phyloP scores from a whole-genome alignment of 257 asterid genomes.

The Salvia miltiorrhiza region DNA sequence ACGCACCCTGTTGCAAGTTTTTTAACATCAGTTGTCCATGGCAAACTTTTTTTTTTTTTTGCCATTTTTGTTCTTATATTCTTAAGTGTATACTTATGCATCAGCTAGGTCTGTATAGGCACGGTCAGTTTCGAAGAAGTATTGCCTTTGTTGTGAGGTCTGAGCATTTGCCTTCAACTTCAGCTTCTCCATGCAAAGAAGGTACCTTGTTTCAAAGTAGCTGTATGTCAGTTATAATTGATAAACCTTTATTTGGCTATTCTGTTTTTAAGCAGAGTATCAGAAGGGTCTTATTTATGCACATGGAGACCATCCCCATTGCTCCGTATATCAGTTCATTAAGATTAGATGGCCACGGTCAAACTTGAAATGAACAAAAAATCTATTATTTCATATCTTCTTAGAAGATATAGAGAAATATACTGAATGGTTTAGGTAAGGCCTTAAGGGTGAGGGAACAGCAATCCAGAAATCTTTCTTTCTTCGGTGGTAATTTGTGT shows the following conservation, averaged over 20 bases:
- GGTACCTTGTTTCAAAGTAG: constrained; percentile 21
- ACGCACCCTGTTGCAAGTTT: too few species aligned
- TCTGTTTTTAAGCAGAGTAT: too few species aligned
- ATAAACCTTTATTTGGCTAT: too few species aligned
- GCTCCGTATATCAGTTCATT: too few species aligned
- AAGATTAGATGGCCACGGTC: not conserved
- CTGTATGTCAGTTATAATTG: too few species aligned
- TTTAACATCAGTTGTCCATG: not conserved
- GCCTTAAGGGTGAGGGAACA: not conserved
- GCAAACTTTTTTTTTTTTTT: not conserved
- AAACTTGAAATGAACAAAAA: not conserved
- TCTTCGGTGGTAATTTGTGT: not conserved
- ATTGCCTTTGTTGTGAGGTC: constrained; percentile 39
- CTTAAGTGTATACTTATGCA: constrained; percentile 20
- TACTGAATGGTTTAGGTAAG: not conserved
- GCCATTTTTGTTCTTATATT: constrained; percentile 19
- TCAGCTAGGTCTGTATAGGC: constrained; percentile 48
- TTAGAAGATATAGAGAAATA: not conserved
- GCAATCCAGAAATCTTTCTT: not conserved
- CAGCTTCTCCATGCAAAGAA: constrained; percentile 38
- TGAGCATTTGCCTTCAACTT: constrained; percentile 40
- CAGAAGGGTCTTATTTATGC: not conserved
- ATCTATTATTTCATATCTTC: not conserved
- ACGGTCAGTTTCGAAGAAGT: constrained; percentile 34
- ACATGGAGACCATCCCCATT: not conserved